These are phyloP conservation scores for Conoideocrella luteorostrata DNA, from an alignment of 2,329 filamentous ascomycete genomes.

Conservation along the genomic window DNA sequence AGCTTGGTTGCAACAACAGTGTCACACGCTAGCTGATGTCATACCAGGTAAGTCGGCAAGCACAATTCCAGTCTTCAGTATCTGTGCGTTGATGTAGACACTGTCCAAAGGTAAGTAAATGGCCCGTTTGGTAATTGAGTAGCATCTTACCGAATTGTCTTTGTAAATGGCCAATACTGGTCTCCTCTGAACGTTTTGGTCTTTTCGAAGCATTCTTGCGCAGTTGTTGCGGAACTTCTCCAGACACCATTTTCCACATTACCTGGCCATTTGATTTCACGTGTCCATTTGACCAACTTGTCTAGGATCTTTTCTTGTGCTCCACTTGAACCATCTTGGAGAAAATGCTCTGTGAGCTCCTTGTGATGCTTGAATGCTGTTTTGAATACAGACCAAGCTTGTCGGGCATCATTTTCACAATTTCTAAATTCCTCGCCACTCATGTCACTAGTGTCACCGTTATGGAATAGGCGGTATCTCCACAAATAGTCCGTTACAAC, in stretches of 20 bases:
- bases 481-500: conserved; percentile 24
- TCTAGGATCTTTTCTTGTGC: conserved; percentile 17
- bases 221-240: conserved; percentile 21
- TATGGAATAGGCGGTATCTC: conserved; percentile 24
- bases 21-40: no score
- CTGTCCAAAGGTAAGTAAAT: no score
- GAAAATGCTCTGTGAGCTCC: conserved; percentile 16
- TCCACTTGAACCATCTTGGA: conserved; percentile 20
- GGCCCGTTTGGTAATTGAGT: no score
- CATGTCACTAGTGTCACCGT: conserved; percentile 13
- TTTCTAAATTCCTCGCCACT: conserved; percentile 19
- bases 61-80: conserved; percentile 26
- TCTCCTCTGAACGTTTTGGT: conserved; percentile 26
- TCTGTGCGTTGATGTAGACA: conserved; percentile 22
- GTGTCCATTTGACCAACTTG: conserved; percentile 21
- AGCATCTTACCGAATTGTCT: conserved; percentile 27
- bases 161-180: conserved; percentile 29
- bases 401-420: conserved; percentile 21
- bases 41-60: conserved; percentile 29
- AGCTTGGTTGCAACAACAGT: no score
- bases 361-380: conserved; percentile 25
- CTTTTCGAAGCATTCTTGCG: conserved; percentile 22
- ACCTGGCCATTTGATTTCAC: conserved; percentile 24
- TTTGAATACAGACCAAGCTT: conserved; percentile 35
- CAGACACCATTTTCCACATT: conserved; percentile 18